Evolutionary conservation across 768 basidiomycete genomes (phyloP).

Genomic region (Tulasnella sp.): DNA sequence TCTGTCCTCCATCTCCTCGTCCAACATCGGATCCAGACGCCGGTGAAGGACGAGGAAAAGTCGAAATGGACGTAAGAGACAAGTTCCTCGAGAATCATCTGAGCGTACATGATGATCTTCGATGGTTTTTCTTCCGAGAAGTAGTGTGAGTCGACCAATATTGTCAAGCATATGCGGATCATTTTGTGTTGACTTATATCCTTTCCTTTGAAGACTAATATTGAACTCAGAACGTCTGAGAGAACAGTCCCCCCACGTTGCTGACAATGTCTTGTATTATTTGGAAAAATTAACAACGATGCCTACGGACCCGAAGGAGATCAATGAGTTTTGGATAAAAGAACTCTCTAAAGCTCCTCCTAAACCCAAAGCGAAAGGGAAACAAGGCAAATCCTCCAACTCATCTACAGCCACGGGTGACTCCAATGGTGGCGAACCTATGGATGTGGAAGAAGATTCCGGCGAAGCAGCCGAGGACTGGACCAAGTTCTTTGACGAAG

Average conservation of each 20-base stretch:
- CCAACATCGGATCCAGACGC: constrained; percentile 2
- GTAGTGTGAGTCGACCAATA: constrained; percentile 32
- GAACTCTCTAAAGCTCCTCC: constrained; percentile 28
- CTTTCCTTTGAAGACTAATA: constrained; percentile 19
- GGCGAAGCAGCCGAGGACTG: constrained; percentile 49
- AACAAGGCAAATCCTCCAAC: constrained; percentile 4
- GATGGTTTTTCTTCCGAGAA: constrained; percentile 82
- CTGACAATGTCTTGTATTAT: constrained; percentile 45
- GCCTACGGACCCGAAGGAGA: constrained; percentile 52
- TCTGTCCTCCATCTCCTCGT: constrained; percentile 43
- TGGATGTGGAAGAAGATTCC: constrained; percentile 26
- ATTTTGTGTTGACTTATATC: neutral
- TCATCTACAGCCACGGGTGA: constrained; percentile 22
- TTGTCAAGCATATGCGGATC: constrained; percentile 26
- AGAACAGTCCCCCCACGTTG: constrained; percentile 26
- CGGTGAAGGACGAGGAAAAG: constrained; percentile 25
- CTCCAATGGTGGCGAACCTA: constrained; percentile 22
- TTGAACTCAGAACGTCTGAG: constrained; percentile 25
- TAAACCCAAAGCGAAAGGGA: constrained; percentile 13
- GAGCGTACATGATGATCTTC: constrained; percentile 64
- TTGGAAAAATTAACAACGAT: constrained; percentile 59
- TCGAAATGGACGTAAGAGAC: constrained; percentile 48
- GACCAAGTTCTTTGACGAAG: constrained; percentile 74
- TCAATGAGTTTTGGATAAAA: constrained; percentile 67
- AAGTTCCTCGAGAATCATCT: constrained; percentile 61